Evolutionary conservation across 495 filamentous ascomycete genomes (phyloP).

Genomic region (Annulohypoxylon moriforme): DNA sequence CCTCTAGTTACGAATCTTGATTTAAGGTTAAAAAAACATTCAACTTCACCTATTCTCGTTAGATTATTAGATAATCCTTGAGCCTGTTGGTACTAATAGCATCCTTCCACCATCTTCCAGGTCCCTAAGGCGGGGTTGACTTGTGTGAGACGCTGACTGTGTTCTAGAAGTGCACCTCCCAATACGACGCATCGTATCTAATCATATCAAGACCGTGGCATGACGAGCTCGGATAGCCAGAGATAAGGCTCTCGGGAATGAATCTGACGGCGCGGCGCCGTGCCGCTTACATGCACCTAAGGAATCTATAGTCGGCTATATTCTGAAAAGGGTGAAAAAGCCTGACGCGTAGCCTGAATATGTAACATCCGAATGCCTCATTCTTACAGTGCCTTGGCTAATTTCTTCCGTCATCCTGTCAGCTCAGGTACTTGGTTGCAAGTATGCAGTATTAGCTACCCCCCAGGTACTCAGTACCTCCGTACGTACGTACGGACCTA

Average conservation of each 20-base stretch:
- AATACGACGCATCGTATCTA: not conserved
- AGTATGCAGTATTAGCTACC: not conserved
- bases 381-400: constrained; percentile 1
- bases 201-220: not conserved
- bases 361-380: not conserved
- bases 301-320: not conserved
- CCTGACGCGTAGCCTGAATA: not conserved
- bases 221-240: not conserved
- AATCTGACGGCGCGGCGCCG: constrained; percentile 2
- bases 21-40: not conserved
- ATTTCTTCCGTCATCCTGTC: constrained; percentile 5
- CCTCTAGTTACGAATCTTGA: not conserved
- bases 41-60: not conserved
- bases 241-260: constrained; percentile 13
- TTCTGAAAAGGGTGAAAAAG: not conserved
- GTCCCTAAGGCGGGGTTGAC: not conserved
- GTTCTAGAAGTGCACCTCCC: not conserved
- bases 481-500: too few relatives aligned
- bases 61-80: not conserved
- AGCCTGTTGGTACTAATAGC: not conserved
- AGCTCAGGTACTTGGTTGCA: not conserved
- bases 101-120: not conserved
- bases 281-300: constrained; percentile 1
- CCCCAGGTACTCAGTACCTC: too few relatives aligned
- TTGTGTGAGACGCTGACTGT: constrained; percentile 12